Base-by-base conservation (phyloP, 73 alveolate genomes). In the Tetrahymena elliotti region DNA sequence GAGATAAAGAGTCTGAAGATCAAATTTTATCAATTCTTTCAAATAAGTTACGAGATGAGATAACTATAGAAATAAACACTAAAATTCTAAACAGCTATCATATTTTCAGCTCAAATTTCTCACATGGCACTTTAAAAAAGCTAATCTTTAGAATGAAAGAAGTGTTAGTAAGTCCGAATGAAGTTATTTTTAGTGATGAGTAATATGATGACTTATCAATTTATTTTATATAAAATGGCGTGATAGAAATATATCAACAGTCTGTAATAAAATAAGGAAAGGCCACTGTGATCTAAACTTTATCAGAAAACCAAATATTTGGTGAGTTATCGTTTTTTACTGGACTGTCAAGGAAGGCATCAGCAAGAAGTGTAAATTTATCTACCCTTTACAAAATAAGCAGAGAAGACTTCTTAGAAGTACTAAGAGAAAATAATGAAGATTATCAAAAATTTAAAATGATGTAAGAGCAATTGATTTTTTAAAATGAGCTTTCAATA, bases 321-420 rank as follows among this genome's bases (percentile, higher is more conserved):
- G 96, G 96, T 35, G 96, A 94, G 35, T 38, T 24, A 34, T 84
- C 96, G 6, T 94, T 94, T 33, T 37, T 83, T 35, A 38, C 96
- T 83, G 96, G 96, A 18, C 41, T 53, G 24, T 83, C 94, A 82
- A 94, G 96, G 36, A 68, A 84, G 38, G 96, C 96, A 10, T 83
- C 96, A 22, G 96, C 96, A 36, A 40, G 54, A 82, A 37, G 94
- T 20, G 24, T 31, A 24, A 84, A 35, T 31, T 33, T 36, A 24
- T 84, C 68, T 7, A 84, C 93, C 8, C 33, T 84, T 1, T 84
- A 36, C 27, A 22, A 33, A 22, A 84, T 84, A 36, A 38, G 15
- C 4, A 84, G 93, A 38, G 53, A 84, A 3, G 41, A 84, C 8
- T 84, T 84, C 41, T 24, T 84, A 36, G 53, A 84, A 22, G 52